phyloP scores from a whole-genome alignment of 305 asterid genomes.

The Galium porrigens region DNA sequence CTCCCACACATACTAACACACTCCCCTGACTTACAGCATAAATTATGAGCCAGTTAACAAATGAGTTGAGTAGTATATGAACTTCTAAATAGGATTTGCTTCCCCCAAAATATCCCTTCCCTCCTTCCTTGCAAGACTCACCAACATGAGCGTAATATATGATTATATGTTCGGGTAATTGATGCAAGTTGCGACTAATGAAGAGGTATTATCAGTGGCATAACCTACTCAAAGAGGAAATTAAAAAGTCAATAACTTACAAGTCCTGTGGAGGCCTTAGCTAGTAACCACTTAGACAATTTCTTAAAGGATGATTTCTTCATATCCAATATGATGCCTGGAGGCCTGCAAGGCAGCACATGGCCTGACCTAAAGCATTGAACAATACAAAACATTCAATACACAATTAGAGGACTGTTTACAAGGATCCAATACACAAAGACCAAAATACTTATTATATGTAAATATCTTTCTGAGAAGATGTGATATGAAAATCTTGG shows the following conservation, averaged over 20 bases:
- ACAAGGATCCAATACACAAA: background rate
- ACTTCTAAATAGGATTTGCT: background rate
- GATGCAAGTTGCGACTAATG: background rate
- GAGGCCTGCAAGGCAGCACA: slow-evolving; percentile 80
- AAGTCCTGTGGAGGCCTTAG: slow-evolving; percentile 56
- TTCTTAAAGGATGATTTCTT: slow-evolving; percentile 91
- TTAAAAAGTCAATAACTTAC: slow-evolving; percentile 22
- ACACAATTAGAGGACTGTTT: background rate
- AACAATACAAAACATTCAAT: slow-evolving; percentile 5
- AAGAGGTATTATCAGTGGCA: background rate
- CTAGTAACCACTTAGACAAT: slow-evolving; percentile 88
- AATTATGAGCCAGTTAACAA: background rate
- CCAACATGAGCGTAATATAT: background rate
- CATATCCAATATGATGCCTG: slow-evolving; percentile 62
- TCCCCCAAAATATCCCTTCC: background rate
- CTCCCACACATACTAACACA: background rate
- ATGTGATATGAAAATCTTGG: background rate
- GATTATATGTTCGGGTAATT: background rate
- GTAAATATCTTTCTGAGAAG: background rate
- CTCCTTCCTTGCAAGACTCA: background rate
- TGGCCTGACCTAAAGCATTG: slow-evolving; percentile 66
- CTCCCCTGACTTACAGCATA: background rate
- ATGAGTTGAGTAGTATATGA: background rate
- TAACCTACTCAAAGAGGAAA: background rate
- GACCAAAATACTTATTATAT: too few relatives aligned